Evolutionary conservation across 257 asterid species (phyloP), one percentile per base, ranked within the genome.

Genomic region (Solanum pimpinellifolium): DNA sequence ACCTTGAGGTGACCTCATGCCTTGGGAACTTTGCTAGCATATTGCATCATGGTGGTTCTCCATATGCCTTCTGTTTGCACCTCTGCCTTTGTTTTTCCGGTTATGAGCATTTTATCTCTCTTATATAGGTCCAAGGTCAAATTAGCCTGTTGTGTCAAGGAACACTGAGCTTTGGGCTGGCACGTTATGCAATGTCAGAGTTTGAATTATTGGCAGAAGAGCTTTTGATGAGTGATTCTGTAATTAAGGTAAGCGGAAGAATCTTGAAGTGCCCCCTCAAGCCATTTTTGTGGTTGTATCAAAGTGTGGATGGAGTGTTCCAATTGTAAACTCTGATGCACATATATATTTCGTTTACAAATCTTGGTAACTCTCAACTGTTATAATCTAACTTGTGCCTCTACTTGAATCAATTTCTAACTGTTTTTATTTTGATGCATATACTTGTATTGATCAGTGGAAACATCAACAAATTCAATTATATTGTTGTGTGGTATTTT

Each of bases 191-290:
- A n/a, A 93, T 94, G 98, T 97, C 99, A 56, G 99, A 96, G 89
- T 97, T 97, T 90, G 99, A 97, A 91, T 88, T 97, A 81, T 90
- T 94, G 93, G 98, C 99, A 76, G 99, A 97, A 91, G 99, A 97
- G 92, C 93, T 97, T 75, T 92, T 97, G 90, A 97, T 96, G 98
- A 94, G 99, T 84, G 98, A 97, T 90, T 97, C 99, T 78, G 88
- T 90, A 75, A 91, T 97, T 70, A 92, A 94, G 95, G 99, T 96
- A 91, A 90, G 70, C 7, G 21, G 93, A 88, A 14, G 3, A 49
- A 62, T 44, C 39, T 65, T 25, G 44, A 16, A 47, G 27, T 78
- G 65, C 15, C 42, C 41, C 65, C 44, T 44, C 10, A 18, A 2
- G 68, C 42, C 42, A 72, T 8, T 35, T 68, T 60, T 44, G 11